Conservation (phyloP, 2,329 filamentous ascomycete species). For the Fonsecaea erecta region DNA sequence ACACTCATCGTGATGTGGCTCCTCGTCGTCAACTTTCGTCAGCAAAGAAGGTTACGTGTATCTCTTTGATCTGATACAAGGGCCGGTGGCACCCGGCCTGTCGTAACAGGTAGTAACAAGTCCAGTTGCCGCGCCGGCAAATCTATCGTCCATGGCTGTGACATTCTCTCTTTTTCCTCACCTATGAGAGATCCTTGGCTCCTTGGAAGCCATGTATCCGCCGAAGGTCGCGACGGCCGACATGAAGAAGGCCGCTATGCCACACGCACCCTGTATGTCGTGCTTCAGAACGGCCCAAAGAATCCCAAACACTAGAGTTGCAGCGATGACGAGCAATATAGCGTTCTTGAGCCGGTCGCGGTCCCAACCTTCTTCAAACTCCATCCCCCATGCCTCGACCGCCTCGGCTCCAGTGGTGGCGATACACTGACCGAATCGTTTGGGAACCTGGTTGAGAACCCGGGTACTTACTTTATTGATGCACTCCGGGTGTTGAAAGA, state of each 20-base stretch:
- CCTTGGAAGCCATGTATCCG: background rate
- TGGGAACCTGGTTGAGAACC: background rate
- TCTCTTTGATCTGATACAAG: too few relatives aligned
- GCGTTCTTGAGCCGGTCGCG: slow-evolving; percentile 1
- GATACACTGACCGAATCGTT: background rate
- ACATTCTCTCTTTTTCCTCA: background rate
- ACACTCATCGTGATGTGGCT: too few relatives aligned
- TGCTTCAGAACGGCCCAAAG: background rate
- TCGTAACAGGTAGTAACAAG: too few relatives aligned
- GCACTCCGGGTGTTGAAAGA: background rate
- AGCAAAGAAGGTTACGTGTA: too few relatives aligned
- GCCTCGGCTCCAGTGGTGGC: background rate
- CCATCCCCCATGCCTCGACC: background rate
- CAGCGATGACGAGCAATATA: background rate
- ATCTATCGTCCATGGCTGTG: too few relatives aligned
- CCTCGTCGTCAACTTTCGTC: too few relatives aligned
- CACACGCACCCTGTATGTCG: background rate
- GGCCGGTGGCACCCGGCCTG: too few relatives aligned
- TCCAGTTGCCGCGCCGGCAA: too few relatives aligned
- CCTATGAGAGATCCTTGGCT: background rate
- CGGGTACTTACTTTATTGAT: background rate
- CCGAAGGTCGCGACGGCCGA: background rate
- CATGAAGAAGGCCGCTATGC: background rate
- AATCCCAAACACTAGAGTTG: background rate
- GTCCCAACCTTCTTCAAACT: slow-evolving; percentile 13